phyloP scores from a whole-genome alignment of 2,329 filamentous ascomycete genomes.

The Fonsecaea pedrosoi region DNA sequence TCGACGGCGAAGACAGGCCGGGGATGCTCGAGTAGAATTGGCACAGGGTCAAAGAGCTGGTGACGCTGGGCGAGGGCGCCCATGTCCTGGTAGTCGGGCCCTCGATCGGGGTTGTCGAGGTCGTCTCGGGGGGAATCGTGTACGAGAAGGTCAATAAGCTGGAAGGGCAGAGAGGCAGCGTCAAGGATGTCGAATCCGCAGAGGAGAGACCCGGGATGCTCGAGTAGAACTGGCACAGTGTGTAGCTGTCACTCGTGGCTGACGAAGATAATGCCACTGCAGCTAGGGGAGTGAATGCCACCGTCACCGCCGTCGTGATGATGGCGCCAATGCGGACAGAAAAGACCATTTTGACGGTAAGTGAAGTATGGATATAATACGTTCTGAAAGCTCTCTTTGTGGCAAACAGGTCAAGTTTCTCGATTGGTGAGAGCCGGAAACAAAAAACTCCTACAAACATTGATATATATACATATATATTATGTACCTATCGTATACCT shows the following conservation, averaged over 20 bases:
- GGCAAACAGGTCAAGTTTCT: background rate
- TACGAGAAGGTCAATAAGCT: conserved; percentile 2
- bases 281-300: background rate
- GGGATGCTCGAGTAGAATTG: background rate
- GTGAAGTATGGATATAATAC: background rate
- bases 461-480: no score
- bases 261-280: no score
- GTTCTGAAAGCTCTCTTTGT: background rate
- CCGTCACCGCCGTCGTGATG: background rate
- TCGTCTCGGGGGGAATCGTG: background rate
- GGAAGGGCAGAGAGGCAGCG: conserved; percentile 2
- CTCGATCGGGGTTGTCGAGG: background rate
- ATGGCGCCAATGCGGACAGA: background rate
- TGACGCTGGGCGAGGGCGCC: background rate
- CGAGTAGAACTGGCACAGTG: background rate
- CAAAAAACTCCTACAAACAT: background rate
- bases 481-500: no score
- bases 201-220: background rate
- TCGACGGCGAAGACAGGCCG: background rate
- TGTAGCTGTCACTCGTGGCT: background rate
- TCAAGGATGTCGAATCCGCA: background rate
- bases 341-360: background rate
- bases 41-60: background rate
- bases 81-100: background rate
- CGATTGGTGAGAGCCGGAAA: background rate